Base-by-base conservation (phyloP, 1,284 basidiomycete genomes). In the Pterulicium gracile region DNA sequence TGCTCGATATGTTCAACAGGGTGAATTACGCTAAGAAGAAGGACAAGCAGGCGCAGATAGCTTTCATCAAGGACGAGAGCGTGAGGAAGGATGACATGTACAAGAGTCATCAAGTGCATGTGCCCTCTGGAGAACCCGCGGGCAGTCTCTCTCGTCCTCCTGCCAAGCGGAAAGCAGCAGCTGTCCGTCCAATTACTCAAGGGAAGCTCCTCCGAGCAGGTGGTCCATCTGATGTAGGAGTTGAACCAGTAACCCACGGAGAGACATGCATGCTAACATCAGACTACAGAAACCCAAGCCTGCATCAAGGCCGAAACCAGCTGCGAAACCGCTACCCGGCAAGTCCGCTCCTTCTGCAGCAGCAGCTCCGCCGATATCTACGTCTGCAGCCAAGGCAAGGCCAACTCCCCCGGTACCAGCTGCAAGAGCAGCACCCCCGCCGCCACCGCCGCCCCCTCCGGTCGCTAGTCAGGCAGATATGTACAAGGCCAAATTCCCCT, bases 1-100 rank as follows among this genome's bases (percentile, higher is more conserved):
- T 43, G 27, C 17, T 34, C 46, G 44, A 49, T 45, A 19, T 15
- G 24, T 47, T 27, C 10, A 45, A 17, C 50, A 94, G 89, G 1
- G 68, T 96, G 50, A 79, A 88, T 43, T 98, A 96, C 61, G 73
- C 76, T 35, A 98, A 98, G 75, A 98, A 98, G 77, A 98, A 93
- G 66, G 94, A 95, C 56, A 99, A 98, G 72, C 83, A 83, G 60
- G 81, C 87, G 2, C 71, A 79, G 47, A 92, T 99, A 65, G 88
- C 88, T 59, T 86, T 92, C 53, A 65, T 85, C 57, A 97, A 90
- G 68, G 93, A 97, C 60, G 92, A 96, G 62, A 82, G 81, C 10
- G 67, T 95, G 15, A 67, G 62, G n/a, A 79, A 78, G 48, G 84
- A 88, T 51, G 95, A 94, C 56, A 60, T 79, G 2, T 99, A 99